Conservation (phyloP, 176 grass and related monocot species). For the Triticum timopheevii region DNA sequence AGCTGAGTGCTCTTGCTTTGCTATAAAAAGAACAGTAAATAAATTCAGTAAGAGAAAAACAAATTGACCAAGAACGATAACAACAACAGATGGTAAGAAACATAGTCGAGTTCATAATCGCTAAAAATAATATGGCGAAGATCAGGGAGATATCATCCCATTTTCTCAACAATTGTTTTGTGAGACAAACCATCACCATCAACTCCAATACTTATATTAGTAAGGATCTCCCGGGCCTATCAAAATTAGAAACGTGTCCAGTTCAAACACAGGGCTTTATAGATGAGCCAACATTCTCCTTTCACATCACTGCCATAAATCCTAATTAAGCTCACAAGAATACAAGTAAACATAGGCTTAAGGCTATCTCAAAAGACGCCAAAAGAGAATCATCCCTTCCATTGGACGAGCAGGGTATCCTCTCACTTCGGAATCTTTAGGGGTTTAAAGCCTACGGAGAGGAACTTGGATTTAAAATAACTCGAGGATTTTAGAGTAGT, state of each 20-base stretch:
- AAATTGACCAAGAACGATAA: background rate
- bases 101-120: background rate
- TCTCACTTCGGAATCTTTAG: constrained; percentile 34
- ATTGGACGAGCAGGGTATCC: constrained; percentile 48
- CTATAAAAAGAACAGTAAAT: background rate
- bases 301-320: constrained; percentile 44
- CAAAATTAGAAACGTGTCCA: constrained; percentile 59
- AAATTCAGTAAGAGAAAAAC: background rate
- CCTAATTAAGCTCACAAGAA: constrained; percentile 31
- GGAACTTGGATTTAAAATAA: constrained; percentile 40
- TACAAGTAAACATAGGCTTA: constrained; percentile 24
- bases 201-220: background rate
- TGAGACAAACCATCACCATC: background rate
- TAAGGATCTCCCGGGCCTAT: constrained; percentile 23
- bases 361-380: constrained; percentile 42
- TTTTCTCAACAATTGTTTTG: background rate
- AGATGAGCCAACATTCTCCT: constrained; percentile 38
- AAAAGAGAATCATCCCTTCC: constrained; percentile 43
- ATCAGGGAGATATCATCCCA: background rate
- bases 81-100: background rate
- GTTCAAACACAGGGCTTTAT: constrained; percentile 32
- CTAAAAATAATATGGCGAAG: background rate
- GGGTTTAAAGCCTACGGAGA: constrained; percentile 45
- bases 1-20: background rate
- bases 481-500: background rate